These are phyloP conservation scores for Hypoxylon cercidicola DNA, from an alignment of 495 filamentous ascomycete genomes.

Conservation along the genomic window DNA sequence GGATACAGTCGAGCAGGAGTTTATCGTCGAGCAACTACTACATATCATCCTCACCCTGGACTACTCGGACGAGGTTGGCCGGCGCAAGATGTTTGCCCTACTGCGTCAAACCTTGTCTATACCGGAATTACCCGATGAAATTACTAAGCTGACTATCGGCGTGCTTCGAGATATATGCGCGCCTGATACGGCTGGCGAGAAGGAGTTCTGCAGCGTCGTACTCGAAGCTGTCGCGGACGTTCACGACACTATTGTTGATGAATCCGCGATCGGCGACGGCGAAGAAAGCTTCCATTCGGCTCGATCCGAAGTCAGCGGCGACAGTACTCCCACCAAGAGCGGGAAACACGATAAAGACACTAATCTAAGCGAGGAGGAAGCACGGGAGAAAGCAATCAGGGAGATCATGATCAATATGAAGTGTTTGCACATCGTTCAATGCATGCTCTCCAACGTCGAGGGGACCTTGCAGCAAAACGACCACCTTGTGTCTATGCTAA, in stretches of 20 bases:
- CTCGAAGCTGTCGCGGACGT: slow-evolving; percentile 95
- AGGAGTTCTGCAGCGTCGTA: slow-evolving; percentile 92
- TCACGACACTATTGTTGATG: slow-evolving; percentile 85
- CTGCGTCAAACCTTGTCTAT: slow-evolving; percentile 85
- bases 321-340: slow-evolving; percentile 63
- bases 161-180: slow-evolving; percentile 84
- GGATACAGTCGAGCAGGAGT: slow-evolving; percentile 85
- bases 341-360: slow-evolving; percentile 57
- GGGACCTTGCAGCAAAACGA: slow-evolving; percentile 86
- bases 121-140: slow-evolving; percentile 89
- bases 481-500: slow-evolving; percentile 91
- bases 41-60: slow-evolving; percentile 92
- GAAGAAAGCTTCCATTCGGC: slow-evolving; percentile 95
- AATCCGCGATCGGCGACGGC: slow-evolving; percentile 63
- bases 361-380: slow-evolving; percentile 74
- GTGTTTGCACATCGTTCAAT: slow-evolving; percentile 95
- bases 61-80: slow-evolving; percentile 93
- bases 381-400: slow-evolving; percentile 80
- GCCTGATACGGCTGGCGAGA: slow-evolving; percentile 78
- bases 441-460: slow-evolving; percentile 92
- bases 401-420: slow-evolving; percentile 98
- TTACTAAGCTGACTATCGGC: slow-evolving; percentile 87
- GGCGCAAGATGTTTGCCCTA: slow-evolving; percentile 92
- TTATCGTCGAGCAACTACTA: slow-evolving; percentile 92
- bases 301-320: slow-evolving; percentile 79